Evolutionary conservation across 2,329 filamentous ascomycete species (phyloP).

Genomic region (Tolypocladium paradoxum): DNA sequence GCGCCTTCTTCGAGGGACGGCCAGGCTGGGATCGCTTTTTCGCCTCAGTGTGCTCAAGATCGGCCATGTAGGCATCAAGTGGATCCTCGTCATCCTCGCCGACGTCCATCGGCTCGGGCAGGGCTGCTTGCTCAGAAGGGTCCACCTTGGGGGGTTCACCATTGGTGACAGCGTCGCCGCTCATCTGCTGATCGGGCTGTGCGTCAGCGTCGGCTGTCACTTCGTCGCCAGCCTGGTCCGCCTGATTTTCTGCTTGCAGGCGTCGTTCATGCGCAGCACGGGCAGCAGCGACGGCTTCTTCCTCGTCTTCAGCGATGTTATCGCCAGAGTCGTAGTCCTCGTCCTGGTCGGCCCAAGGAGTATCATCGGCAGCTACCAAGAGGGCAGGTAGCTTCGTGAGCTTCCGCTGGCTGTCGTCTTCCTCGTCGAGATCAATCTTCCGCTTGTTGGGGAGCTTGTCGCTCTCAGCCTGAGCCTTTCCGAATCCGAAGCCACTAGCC

Average conservation of each 20-base stretch:
- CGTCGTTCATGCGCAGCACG: constrained; percentile 78
- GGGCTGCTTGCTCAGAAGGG: constrained; percentile 7
- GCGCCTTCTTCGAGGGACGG: constrained; percentile 38
- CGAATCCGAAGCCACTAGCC: constrained; percentile 75
- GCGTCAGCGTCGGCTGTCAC: constrained; percentile 12
- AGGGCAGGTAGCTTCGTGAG: constrained; percentile 81
- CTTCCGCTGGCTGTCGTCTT: constrained; percentile 77
- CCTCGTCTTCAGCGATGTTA: constrained; percentile 72
- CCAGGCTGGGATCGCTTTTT: constrained; percentile 20
- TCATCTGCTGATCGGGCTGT: constrained; percentile 11
- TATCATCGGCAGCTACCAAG: constrained; percentile 52
- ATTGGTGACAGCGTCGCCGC: constrained; percentile 12
- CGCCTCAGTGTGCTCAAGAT: constrained; percentile 45
- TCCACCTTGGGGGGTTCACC: constrained; percentile 2
- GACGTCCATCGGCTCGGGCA: constrained; percentile 42
- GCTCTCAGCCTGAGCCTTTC: constrained; percentile 52
- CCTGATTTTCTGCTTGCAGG: constrained; percentile 37
- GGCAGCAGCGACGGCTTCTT: constrained; percentile 77
- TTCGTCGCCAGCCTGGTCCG: constrained; percentile 34
- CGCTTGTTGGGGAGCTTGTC: constrained; percentile 61
- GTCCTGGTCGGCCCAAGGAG: constrained; percentile 50
- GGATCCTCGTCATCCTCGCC: constrained; percentile 68
- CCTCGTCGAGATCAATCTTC: constrained; percentile 77
- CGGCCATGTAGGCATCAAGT: constrained; percentile 93
- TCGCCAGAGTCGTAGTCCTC: constrained; percentile 63